A percentile compares a stretch with the other conserved stretches of the same genome.
phyloP scores from a whole-genome alignment of 2,329 filamentous ascomycete species.

The Neonectria faginata region DNA sequence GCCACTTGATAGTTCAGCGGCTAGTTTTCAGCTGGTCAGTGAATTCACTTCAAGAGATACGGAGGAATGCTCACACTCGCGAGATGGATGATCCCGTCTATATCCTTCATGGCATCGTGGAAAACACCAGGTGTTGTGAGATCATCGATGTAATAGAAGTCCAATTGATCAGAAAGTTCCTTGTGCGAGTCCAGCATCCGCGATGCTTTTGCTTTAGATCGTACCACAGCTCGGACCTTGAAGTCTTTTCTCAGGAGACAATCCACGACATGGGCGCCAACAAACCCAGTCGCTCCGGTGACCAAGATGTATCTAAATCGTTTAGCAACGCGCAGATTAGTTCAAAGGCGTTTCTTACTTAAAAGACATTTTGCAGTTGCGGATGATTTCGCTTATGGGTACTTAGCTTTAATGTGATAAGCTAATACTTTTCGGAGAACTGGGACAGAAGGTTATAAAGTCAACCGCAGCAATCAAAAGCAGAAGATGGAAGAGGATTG shows the following conservation, averaged over 20 bases:
- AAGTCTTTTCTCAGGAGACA: constrained; percentile 10
- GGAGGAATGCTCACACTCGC: constrained; percentile 13
- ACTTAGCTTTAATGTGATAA: neutral
- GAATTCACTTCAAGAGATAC: too few species aligned
- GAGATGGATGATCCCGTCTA: constrained; percentile 24
- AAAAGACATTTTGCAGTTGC: constrained; percentile 3
- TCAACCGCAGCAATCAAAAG: neutral
- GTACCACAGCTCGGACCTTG: constrained; percentile 24
- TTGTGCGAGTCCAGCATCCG: neutral
- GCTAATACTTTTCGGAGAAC: neutral
- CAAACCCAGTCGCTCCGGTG: constrained; percentile 24
- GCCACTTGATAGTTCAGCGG: constrained; percentile 25
- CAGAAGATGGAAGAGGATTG: neutral
- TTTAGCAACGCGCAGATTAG: neutral
- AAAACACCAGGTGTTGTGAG: constrained; percentile 15
- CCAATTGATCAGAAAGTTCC: neutral
- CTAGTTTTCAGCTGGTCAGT: neutral
- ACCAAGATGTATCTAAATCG: constrained; percentile 16
- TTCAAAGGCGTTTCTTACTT: neutral
- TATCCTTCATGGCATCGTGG: constrained; percentile 1
- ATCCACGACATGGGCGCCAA: constrained; percentile 23
- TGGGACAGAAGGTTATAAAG: neutral
- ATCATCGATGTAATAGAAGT: constrained; percentile 28
- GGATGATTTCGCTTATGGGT: neutral
- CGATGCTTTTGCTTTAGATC: constrained; percentile 22